Evolutionary conservation across 306 rosid species (phyloP).

Genomic region (Prunus mira): DNA sequence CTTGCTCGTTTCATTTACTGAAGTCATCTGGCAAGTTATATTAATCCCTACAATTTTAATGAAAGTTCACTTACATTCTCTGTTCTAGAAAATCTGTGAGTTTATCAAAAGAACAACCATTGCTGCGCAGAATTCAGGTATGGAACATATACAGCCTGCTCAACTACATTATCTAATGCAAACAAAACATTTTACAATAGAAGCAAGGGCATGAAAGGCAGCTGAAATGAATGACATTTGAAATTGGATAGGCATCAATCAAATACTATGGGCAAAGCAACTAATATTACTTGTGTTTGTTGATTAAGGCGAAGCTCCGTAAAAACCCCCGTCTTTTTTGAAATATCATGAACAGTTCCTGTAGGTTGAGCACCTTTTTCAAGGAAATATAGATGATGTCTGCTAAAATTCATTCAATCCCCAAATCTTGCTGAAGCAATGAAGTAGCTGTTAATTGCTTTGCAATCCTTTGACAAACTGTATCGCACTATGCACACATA

Average conservation of each 20-base stretch:
- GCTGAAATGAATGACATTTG: background rate
- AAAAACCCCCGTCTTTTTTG: no score
- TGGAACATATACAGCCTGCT: background rate
- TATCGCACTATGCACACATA: background rate
- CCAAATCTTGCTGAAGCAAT: background rate
- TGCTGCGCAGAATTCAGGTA: background rate
- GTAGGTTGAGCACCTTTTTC: no score
- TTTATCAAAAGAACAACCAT: background rate
- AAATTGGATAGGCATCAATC: background rate
- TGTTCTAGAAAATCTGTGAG: background rate
- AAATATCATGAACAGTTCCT: no score
- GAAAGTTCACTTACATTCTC: background rate
- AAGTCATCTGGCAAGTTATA: background rate
- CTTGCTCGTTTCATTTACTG: background rate
- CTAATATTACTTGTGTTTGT: background rate
- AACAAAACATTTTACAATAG: background rate
- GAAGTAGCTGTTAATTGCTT: background rate
- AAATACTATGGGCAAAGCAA: background rate
- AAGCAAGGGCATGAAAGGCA: background rate
- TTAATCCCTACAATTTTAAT: background rate
- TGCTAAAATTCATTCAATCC: background rate
- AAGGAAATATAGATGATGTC: background rate
- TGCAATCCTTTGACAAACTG: background rate
- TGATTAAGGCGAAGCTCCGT: no score
- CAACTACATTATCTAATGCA: background rate